Percentiles rank a stretch among this genome's conserved stretches.
phyloP scores from a whole-genome alignment of 495 filamentous ascomycete species.

The Umbilicaria muhlenbergii region DNA sequence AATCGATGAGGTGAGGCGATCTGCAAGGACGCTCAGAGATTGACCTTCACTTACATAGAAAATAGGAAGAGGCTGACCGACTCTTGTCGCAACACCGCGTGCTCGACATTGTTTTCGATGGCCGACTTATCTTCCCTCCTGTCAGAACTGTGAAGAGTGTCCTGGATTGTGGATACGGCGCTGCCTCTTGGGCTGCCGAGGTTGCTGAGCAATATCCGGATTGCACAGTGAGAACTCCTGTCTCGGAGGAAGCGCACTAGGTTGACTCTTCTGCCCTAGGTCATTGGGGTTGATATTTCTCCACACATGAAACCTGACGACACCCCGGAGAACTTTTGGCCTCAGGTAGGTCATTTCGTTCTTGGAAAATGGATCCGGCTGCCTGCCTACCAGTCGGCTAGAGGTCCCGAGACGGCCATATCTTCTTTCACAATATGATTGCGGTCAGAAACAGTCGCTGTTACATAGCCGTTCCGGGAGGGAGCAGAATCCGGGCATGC shows the following conservation, averaged over 20 bases:
- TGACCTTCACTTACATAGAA: constrained; percentile 9
- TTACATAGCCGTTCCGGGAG: too few relatives aligned
- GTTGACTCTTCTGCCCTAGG: constrained; percentile 30
- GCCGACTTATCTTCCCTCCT: constrained; percentile 65
- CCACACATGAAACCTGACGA: constrained; percentile 59
- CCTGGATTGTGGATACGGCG: constrained; percentile 65
- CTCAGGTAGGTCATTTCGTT: constrained; percentile 34
- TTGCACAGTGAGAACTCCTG: constrained; percentile 45
- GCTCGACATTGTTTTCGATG: constrained; percentile 58
- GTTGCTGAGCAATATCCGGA: constrained; percentile 51
- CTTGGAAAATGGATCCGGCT: too few relatives aligned
- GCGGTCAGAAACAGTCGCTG: too few relatives aligned
- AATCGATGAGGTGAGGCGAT: constrained; percentile 58
- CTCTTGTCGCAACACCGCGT: constrained; percentile 55
- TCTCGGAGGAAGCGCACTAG: background rate
- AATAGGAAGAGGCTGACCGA: constrained; percentile 67
- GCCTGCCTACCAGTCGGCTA: too few relatives aligned
- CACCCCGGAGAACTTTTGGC: constrained; percentile 50
- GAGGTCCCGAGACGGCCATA: too few relatives aligned
- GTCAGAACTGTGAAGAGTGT: constrained; percentile 45
- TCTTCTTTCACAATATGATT: too few relatives aligned
- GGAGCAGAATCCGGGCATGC: background rate
- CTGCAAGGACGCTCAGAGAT: background rate
- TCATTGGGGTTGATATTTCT: constrained; percentile 67
- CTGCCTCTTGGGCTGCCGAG: constrained; percentile 44